Evolutionary conservation across 345 rosid species (phyloP).

Genomic region (Citrus reticulata): DNA sequence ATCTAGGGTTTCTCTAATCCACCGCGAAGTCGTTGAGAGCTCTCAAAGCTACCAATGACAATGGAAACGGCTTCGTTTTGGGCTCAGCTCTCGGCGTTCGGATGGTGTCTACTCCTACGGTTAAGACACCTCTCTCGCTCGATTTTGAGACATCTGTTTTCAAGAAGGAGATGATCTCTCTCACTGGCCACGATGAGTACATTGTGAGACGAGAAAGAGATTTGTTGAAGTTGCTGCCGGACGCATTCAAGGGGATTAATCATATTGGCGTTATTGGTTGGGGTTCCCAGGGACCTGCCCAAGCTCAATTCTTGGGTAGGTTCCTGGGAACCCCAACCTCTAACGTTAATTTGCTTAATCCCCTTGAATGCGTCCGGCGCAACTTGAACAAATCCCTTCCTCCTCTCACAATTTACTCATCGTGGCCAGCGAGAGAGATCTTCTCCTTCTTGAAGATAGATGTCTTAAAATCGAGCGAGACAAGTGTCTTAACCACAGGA

Average conservation of each 20-base stretch:
- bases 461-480: no score
- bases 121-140: conserved; percentile 31
- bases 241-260: conserved; percentile 81
- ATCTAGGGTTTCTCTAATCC: conserved; percentile 7
- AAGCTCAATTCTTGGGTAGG: no score
- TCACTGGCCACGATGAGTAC: conserved; percentile 78
- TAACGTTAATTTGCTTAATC: conserved; percentile 69
- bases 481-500: no score
- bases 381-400: conserved; percentile 65
- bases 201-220: conserved; percentile 95
- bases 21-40: conserved; percentile 19
- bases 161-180: conserved; percentile 75
- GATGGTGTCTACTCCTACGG: conserved; percentile 43
- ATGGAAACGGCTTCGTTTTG: conserved; percentile 23
- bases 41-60: conserved; percentile 16
- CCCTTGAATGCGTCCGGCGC: conserved; percentile 81
- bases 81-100: conserved; percentile 45
- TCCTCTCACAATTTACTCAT: no score
- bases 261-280: conserved; percentile 91
- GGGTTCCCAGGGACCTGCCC: conserved; percentile 66
- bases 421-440: no score
- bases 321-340: conserved; percentile 16
- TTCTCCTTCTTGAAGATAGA: no score
- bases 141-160: conserved; percentile 77
- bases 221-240: conserved; percentile 73